Evolutionary conservation across 2,329 filamentous ascomycete genomes (phyloP), one percentile per base, ranked within the genome.

Genomic region (Cladosporium austrohemisphaericum): DNA sequence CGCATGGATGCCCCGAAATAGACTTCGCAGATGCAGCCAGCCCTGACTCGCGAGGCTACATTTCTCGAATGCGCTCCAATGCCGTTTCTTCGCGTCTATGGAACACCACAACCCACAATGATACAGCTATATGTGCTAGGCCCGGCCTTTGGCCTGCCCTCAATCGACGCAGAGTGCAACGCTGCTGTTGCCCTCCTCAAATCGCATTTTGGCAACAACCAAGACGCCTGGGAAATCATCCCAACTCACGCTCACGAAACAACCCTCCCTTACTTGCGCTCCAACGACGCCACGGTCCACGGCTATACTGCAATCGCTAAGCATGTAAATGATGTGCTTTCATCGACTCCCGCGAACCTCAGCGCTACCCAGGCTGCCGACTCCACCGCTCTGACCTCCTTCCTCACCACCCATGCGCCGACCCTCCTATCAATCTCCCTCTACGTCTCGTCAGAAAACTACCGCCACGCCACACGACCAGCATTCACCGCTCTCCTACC

Each of bases 381-480:
- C 50, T 65, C 57, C 76, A 78, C 57, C 33, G 63, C 60, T 19
- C 41, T 61, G 7, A 50, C 58, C 13, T 60, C 60, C 54, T 91
- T 91, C 68, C 72, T 96, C 57, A 76, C 83, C 64, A 79, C 83
- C 20, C 83, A 85, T 51, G 88, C 85, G n/a, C 81, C 84, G 41
- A 81, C 85, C 25, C 79, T 97, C 52, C 68, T 96, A 60, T 87
- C 94, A 60, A 82, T 96, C 50, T 91, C 84, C 44, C 84, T 97
- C 59, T 97, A 94, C 68, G 86, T 93, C 55, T 93, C 90, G 25
- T 88, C 85, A 50, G 82, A 89, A 55, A 96, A 97, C 72, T 98
- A 93, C 79, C 76, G 83, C 49, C 74, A 77, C 35, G 73, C 78
- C 41, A 95, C 90, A 3, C 83, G 89, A 13, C 87, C 89, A 2